Evolutionary conservation across 139 green algal species (phyloP).

Genomic region (Chlamydomonas sphaeroides): DNA sequence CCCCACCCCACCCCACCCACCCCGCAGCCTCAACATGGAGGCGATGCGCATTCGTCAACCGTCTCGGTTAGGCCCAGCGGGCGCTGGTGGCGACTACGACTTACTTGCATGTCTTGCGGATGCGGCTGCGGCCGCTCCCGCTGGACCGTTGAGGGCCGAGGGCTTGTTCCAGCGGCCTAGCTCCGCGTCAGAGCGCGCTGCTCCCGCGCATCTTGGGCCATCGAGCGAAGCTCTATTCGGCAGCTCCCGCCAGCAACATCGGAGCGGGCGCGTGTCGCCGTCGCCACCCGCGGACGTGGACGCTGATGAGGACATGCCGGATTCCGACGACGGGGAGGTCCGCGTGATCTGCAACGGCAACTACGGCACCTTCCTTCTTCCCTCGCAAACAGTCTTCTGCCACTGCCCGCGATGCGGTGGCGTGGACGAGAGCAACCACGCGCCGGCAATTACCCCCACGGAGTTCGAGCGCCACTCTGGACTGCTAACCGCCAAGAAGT

Average conservation of each 20-base stretch:
- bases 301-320: neutral
- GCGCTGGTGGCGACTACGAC: conserved; percentile 13
- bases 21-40: no score
- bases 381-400: conserved; percentile 34
- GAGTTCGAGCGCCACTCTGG: conserved; percentile 83
- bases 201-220: no score
- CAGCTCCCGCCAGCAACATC: no score
- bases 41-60: no score
- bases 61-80: no score
- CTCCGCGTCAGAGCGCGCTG: no score
- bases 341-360: conserved; percentile 47
- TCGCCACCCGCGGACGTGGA: neutral
- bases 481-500: conserved; percentile 79
- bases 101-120: conserved; percentile 29
- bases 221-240: no score
- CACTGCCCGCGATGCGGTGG: conserved; percentile 25
- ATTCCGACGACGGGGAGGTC: neutral
- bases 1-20: no score
- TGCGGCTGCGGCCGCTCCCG: conserved; percentile 11
- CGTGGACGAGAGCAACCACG: neutral
- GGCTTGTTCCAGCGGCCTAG: no score
- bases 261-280: neutral
- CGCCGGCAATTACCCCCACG: conserved; percentile 64
- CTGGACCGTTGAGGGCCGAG: no score
- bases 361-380: conserved; percentile 41